These are phyloP conservation scores for Aspergillus ochraceus DNA, from an alignment of 2,329 filamentous ascomycete genomes.

Conservation along the genomic window DNA sequence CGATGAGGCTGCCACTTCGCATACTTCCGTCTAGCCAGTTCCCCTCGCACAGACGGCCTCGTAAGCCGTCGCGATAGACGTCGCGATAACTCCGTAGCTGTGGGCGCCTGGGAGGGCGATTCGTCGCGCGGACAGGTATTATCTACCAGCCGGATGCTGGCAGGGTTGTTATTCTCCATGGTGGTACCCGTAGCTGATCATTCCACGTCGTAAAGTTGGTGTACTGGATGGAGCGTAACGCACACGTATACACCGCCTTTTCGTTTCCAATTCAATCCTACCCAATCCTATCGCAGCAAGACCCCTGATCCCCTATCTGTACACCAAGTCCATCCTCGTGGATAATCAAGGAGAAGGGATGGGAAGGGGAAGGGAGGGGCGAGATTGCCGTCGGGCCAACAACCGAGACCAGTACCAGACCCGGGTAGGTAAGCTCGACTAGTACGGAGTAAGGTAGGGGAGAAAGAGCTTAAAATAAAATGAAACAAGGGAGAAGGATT, in stretches of 20 bases:
- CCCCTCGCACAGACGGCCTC: constrained; percentile 37
- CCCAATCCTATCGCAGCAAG: neutral
- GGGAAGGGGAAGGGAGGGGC: neutral
- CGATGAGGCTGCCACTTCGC: constrained; percentile 56
- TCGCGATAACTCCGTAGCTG: constrained; percentile 10
- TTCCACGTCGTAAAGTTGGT: neutral
- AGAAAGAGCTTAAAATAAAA: neutral
- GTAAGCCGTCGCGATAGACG: constrained; percentile 21
- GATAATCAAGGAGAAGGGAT: neutral
- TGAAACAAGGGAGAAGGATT: neutral
- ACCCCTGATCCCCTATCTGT: neutral
- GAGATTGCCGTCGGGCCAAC: neutral
- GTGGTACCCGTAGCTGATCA: constrained; percentile 1
- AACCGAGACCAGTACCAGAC: neutral
- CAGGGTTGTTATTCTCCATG: constrained; percentile 24
- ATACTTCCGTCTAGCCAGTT: constrained; percentile 45
- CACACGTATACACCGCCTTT: neutral
- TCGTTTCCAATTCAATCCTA: neutral
- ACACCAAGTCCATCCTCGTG: neutral
- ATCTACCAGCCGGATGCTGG: constrained; percentile 40
- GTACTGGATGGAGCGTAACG: too few species aligned
- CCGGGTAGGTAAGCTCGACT: neutral
- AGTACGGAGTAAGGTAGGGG: neutral
- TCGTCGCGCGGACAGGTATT: constrained; percentile 35
- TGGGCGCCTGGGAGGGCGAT: constrained; percentile 13